Evolutionary conservation across 208 protist genomes (phyloP).

Genomic region (Lotmaria passim): DNA sequence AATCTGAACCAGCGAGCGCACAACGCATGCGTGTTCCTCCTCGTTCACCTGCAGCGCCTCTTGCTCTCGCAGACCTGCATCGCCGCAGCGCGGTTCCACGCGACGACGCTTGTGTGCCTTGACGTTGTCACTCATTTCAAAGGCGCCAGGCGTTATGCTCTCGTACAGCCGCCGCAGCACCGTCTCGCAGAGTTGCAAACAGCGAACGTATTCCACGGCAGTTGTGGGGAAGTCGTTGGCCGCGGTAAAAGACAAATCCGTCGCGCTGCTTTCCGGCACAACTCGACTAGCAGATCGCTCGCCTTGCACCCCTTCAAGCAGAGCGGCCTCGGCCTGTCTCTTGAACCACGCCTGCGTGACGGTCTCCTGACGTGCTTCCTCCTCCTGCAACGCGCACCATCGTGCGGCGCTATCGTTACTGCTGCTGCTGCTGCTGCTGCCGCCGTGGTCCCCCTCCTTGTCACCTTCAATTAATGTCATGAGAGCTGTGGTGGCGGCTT

Average conservation of each 20-base stretch:
- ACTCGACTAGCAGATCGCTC: neutral
- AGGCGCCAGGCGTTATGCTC: neutral
- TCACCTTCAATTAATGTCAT: conserved; percentile 43
- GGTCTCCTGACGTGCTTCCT: neutral
- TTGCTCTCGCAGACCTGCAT: neutral
- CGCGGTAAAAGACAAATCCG: neutral
- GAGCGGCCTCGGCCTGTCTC: neutral
- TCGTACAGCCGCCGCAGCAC: conserved; percentile 24
- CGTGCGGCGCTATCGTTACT: neutral
- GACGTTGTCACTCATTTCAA: neutral
- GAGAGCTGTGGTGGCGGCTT: conserved; percentile 36
- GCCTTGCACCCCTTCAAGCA: neutral
- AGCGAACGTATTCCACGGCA: conserved; percentile 4
- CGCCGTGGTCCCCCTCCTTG: conserved; percentile 8
- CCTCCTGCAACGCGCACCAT: neutral
- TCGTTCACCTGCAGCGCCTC: neutral
- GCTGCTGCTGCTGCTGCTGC: too few relatives aligned
- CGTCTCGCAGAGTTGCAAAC: conserved; percentile 21
- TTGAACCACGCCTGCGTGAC: neutral
- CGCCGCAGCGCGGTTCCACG: conserved; percentile 3
- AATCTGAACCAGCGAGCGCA: conserved; percentile 17
- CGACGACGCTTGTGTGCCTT: conserved; percentile 19
- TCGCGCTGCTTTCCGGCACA: neutral
- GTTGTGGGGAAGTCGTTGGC: neutral
- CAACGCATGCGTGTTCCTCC: neutral